Conservation (phyloP, 495 filamentous ascomycete genomes). For the Emericellopsis terricola region DNA sequence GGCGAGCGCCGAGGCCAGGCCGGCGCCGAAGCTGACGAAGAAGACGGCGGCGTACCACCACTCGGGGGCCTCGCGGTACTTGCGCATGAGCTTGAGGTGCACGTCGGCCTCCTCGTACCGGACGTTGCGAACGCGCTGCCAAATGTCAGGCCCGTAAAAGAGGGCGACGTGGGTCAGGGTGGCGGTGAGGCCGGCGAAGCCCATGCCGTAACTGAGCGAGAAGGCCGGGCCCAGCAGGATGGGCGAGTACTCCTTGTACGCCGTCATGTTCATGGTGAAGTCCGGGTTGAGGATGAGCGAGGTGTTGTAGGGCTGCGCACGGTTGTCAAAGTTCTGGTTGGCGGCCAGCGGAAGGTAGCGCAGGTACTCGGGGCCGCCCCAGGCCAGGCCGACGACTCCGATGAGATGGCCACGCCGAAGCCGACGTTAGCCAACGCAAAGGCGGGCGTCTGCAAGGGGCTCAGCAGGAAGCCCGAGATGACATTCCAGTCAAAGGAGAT, state of each 20-base stretch:
- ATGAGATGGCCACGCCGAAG: constrained; percentile 16
- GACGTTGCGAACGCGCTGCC: constrained; percentile 26
- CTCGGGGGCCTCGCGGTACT: constrained; percentile 37
- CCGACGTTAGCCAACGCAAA: constrained; percentile 29
- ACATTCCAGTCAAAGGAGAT: constrained; percentile 14
- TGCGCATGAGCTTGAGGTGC: constrained; percentile 42
- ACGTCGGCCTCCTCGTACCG: constrained; percentile 39
- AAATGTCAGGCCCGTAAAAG: constrained; percentile 37
- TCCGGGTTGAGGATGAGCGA: constrained; percentile 30
- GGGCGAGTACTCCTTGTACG: constrained; percentile 39
- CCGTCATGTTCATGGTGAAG: constrained; percentile 31
- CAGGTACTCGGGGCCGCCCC: constrained; percentile 31
- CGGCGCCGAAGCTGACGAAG: constrained; percentile 30
- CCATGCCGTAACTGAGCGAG: constrained; percentile 37
- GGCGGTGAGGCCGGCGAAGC: constrained; percentile 38
- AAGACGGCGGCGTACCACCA: constrained; percentile 43
- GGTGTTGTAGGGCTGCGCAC: constrained; percentile 31
- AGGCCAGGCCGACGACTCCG: constrained; percentile 22
- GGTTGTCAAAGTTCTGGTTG: constrained; percentile 37
- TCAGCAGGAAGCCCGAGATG: constrained; percentile 28
- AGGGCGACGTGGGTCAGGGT: constrained; percentile 35
- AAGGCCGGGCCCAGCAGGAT: constrained; percentile 44
- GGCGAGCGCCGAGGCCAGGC: constrained; percentile 30
- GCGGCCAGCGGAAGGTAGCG: constrained; percentile 16
- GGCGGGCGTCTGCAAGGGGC: constrained; percentile 35